Conservation (phyloP, 2,329 filamentous ascomycete species). For the Lizonia empirigonia region DNA sequence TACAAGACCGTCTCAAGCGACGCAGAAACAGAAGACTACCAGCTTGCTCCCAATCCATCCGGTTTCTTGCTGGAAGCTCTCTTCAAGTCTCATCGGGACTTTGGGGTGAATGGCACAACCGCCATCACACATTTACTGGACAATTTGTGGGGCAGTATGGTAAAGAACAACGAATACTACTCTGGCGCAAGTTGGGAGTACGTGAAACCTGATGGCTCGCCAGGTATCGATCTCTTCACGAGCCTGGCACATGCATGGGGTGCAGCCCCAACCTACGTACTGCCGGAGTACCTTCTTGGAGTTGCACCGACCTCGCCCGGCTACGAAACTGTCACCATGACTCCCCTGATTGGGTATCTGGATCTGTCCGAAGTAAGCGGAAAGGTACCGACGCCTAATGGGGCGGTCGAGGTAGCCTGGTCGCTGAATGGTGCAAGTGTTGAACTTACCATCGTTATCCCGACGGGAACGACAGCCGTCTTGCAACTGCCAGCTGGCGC, state of each 20-base stretch:
- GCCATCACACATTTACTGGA: slow-evolving; percentile 42
- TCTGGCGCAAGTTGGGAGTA: slow-evolving; percentile 56
- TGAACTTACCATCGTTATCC: background rate
- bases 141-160: slow-evolving; percentile 52
- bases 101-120: slow-evolving; percentile 5
- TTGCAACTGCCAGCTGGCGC: background rate
- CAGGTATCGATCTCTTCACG: slow-evolving; percentile 53
- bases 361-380: background rate
- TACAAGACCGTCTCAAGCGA: slow-evolving; percentile 39
- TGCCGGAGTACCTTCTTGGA: slow-evolving; percentile 35
- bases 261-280: slow-evolving; percentile 53
- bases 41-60: slow-evolving; percentile 52
- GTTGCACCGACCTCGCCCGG: slow-evolving; percentile 15
- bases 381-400: background rate
- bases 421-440: background rate
- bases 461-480: background rate
- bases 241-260: slow-evolving; percentile 54
- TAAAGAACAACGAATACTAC: slow-evolving; percentile 43
- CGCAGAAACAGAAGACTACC: slow-evolving; percentile 18
- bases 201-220: slow-evolving; percentile 46
- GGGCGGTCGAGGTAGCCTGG: slow-evolving; percentile 7
- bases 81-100: slow-evolving; percentile 29
- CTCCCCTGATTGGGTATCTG: slow-evolving; percentile 2
- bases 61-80: slow-evolving; percentile 53
- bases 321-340: slow-evolving; percentile 10